Base-by-base conservation (phyloP, 2,329 filamentous ascomycete genomes). In the Penicillium hesseltinei region DNA sequence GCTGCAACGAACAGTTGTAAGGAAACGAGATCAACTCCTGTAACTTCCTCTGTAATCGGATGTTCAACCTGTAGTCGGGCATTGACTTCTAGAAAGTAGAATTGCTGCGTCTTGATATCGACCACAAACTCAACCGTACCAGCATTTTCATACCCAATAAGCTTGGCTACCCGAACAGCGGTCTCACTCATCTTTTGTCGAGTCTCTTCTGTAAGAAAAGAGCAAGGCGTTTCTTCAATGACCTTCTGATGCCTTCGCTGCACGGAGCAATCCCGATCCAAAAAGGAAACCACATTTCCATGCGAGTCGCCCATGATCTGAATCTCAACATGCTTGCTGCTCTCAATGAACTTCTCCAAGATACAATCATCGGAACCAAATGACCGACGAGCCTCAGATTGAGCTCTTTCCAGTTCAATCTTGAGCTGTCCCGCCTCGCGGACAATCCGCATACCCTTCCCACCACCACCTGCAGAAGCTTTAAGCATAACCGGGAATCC, bases 181-280 rank as follows among this genome's bases (percentile, higher is more conserved):
- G 72, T 69, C 0, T 63, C 66, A 11, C 67, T 70, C 66, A 81
- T 75, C 15, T 65, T 62, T 9, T 64, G 38, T 0, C 75, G 63
- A 1, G 73, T 60, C 1, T 63, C 61, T 8, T 56, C 54, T 0
- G 69, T 70, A 0, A 79, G 65, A 40, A 74, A 71, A 0, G 65
- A 50, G 3, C 71, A 73, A 0, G 78, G 78, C 3, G 71, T 73
- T 64, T 81, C 78, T 51, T 82, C 80, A 0, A 82, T 69, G 2
- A 82, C 72, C 55, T 82, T 82, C 55, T 82, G 80, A 52, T 82
- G 76, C 0, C 80, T 70, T 8, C 80, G 68, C 48, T 82, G 80
- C 2, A 82, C 61, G 10, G 79, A 81, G 61, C 80, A 82, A 38
- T 82, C 81, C 13, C 80, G 68, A 51, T 82, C 79, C 3, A 78